Evolutionary conservation across 1,284 basidiomycete genomes (phyloP).

Genomic region (Fomitopsis schrenkii): DNA sequence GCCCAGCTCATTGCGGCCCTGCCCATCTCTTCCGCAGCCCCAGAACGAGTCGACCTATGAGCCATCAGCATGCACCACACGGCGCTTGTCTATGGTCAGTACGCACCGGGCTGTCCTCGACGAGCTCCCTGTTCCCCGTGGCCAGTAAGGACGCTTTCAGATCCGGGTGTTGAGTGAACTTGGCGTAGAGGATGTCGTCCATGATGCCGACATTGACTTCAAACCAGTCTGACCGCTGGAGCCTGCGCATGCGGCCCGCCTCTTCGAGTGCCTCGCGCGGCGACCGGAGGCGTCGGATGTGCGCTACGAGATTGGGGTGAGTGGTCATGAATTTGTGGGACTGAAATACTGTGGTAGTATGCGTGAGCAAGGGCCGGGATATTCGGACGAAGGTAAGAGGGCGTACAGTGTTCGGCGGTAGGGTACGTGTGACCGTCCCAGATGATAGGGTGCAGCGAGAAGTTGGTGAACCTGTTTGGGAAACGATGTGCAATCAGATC

Average conservation of each 20-base stretch:
- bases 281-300: slow-evolving; percentile 54
- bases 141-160: slow-evolving; percentile 49
- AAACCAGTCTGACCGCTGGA: slow-evolving; percentile 57
- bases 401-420: slow-evolving; percentile 23
- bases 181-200: slow-evolving; percentile 54
- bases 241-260: slow-evolving; percentile 58
- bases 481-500: not conserved
- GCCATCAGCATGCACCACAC: slow-evolving; percentile 34
- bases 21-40: slow-evolving; percentile 17
- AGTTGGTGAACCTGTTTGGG: slow-evolving; percentile 24
- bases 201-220: slow-evolving; percentile 63
- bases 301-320: slow-evolving; percentile 56
- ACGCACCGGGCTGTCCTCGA: slow-evolving; percentile 42
- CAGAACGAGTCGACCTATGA: slow-evolving; percentile 48
- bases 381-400: slow-evolving; percentile 37
- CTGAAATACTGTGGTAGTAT: not conserved
- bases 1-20: slow-evolving; percentile 21
- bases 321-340: slow-evolving; percentile 47
- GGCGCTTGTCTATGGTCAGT: not conserved
- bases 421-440: slow-evolving; percentile 21
- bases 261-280: slow-evolving; percentile 53
- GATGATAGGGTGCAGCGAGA: slow-evolving; percentile 20
- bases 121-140: slow-evolving; percentile 55
- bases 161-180: slow-evolving; percentile 60
- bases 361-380: too few species aligned